Conservation (phyloP, 1,284 basidiomycete genomes). For the Leccinum fuscescens region DNA sequence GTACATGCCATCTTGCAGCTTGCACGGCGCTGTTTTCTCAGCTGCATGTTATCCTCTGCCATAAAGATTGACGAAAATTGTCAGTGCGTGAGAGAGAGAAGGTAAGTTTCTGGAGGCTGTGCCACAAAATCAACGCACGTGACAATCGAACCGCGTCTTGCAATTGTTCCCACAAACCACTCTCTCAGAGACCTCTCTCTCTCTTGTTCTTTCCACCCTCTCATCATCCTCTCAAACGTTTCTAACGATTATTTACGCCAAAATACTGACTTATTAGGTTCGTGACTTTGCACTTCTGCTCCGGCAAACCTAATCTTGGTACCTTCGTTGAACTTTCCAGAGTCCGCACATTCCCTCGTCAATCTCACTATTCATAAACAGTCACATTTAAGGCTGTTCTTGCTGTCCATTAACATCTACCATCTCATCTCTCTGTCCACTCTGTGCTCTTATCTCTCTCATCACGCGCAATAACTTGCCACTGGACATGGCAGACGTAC, state of each 20-base stretch:
- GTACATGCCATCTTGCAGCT: neutral
- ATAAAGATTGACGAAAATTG: neutral
- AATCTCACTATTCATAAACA: conserved; percentile 6
- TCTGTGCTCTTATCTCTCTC: conserved; percentile 6
- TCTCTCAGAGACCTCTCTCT: conserved; percentile 15
- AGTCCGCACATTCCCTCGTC: conserved; percentile 27
- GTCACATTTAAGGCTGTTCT: conserved; percentile 1
- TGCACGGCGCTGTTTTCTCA: neutral
- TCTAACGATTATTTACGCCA: conserved; percentile 16
- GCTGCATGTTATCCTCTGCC: neutral
- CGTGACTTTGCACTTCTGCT: conserved; percentile 2
- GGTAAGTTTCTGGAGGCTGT: neutral
- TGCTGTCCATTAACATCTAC: conserved; percentile 4
- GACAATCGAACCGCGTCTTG: conserved; percentile 33
- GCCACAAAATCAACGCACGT: conserved; percentile 33
- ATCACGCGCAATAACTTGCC: conserved; percentile 8
- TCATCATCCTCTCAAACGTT: conserved; percentile 12
- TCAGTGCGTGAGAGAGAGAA: neutral
- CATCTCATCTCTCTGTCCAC: conserved; percentile 3
- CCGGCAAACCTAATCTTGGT: neutral
- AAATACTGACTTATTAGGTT: conserved; percentile 16
- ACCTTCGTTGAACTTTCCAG: conserved; percentile 6
- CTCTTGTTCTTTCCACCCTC: conserved; percentile 2
- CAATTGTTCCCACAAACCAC: conserved; percentile 21
- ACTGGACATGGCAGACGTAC: conserved; percentile 45